Conservation (phyloP, 345 rosid genomes). For the Syzygium grande region DNA sequence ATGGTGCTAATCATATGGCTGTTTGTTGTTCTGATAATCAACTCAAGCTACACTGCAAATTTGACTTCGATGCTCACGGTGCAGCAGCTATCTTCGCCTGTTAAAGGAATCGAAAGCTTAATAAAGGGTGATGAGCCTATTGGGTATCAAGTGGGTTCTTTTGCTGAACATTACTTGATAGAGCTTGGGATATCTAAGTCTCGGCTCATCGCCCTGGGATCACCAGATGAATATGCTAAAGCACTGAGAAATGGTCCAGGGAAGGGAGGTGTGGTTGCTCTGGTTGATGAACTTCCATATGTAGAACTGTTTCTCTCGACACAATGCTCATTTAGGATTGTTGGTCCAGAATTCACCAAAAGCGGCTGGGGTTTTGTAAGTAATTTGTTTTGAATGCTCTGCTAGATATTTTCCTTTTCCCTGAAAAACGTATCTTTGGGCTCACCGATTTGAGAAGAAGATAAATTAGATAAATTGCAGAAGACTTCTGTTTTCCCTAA, state of each 20-base stretch:
- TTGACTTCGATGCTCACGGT: constrained; percentile 91
- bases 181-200: constrained; percentile 68
- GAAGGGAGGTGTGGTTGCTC: constrained; percentile 86
- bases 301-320: constrained; percentile 69
- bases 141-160: constrained; percentile 87
- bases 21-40: constrained; percentile 82
- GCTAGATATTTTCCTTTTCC: background rate
- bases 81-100: constrained; percentile 72
- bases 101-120: constrained; percentile 77
- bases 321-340: constrained; percentile 64
- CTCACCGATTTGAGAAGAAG: background rate
- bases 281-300: constrained; percentile 82
- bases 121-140: constrained; percentile 51
- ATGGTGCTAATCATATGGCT: constrained; percentile 85
- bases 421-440: background rate
- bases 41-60: constrained; percentile 96
- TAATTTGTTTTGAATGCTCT: constrained; percentile 6
- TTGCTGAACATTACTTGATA: constrained; percentile 65
- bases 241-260: constrained; percentile 65
- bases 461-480: background rate
- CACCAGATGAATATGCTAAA: constrained; percentile 70
- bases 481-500: background rate
- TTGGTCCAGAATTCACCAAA: constrained; percentile 85
- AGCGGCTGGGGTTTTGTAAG: constrained; percentile 96
- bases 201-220: constrained; percentile 65